These are phyloP conservation scores for Debaryomyces psychrophilus DNA, from an alignment of 1,139 yeast species.

Conservation along the genomic window DNA sequence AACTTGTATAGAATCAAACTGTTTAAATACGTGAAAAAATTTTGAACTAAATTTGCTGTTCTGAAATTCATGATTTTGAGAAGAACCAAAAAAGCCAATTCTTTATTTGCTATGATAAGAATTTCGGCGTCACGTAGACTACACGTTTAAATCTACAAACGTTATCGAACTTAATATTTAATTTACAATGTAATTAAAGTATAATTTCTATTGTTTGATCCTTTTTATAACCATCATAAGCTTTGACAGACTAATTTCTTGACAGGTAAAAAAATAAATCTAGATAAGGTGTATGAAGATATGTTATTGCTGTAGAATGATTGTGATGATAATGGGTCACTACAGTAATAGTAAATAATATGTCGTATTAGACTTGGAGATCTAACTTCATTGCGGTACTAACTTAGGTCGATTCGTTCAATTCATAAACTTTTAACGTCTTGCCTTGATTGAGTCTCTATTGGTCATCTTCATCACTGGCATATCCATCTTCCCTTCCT, in stretches of 20 bases:
- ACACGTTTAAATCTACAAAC: background rate
- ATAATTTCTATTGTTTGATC: background rate
- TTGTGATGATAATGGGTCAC: too few relatives aligned
- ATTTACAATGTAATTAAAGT: background rate
- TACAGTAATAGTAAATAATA: too few relatives aligned
- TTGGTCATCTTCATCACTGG: slow-evolving; percentile 9
- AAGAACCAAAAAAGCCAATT: background rate
- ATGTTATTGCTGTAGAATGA: too few relatives aligned
- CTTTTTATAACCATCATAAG: background rate
- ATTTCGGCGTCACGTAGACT: too few relatives aligned
- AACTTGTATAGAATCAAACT: background rate
- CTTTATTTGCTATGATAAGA: background rate
- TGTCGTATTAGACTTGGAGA: too few relatives aligned
- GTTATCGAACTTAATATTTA: background rate
- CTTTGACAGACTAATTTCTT: background rate
- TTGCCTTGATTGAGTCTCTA: background rate
- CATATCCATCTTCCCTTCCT: slow-evolving; percentile 11
- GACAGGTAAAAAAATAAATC: background rate
- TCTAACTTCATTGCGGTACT: background rate
- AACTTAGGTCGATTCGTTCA: too few relatives aligned
- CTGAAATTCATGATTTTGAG: slow-evolving; percentile 1
- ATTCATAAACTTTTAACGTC: too few relatives aligned
- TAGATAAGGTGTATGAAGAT: background rate
- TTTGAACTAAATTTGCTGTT: background rate
- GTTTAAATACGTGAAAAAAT: background rate